A percentile compares a stretch with the other conserved stretches of the same genome.
phyloP scores from a whole-genome alignment of 768 basidiomycete species.

The Suillus spraguei region DNA sequence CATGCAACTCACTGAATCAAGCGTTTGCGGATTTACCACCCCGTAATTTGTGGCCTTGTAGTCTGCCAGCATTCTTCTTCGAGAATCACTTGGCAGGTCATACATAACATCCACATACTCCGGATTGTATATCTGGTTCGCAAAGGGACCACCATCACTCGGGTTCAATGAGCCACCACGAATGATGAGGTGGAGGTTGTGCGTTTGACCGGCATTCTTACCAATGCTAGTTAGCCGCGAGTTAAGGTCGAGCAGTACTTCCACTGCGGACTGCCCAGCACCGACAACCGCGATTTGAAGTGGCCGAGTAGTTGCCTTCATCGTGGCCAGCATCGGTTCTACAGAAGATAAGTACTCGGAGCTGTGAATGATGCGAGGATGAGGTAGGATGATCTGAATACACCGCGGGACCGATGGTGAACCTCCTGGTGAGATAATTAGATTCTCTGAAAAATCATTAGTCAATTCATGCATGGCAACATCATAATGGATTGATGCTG shows the following conservation, averaged over 20 bases:
- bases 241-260: slow-evolving; percentile 48
- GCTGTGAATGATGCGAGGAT: slow-evolving; percentile 46
- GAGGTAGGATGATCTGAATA: slow-evolving; percentile 32
- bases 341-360: slow-evolving; percentile 45
- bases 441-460: slow-evolving; percentile 36
- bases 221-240: slow-evolving; percentile 39
- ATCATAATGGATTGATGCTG: slow-evolving; percentile 20
- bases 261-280: slow-evolving; percentile 50
- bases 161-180: slow-evolving; percentile 52
- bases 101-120: slow-evolving; percentile 44
- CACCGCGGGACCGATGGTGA: slow-evolving; percentile 44
- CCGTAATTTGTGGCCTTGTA: slow-evolving; percentile 56
- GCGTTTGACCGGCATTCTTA: slow-evolving; percentile 25
- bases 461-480: slow-evolving; percentile 4
- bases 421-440: slow-evolving; percentile 55
- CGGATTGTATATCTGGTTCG: slow-evolving; percentile 59
- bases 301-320: slow-evolving; percentile 27
- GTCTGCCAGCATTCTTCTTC: slow-evolving; percentile 42
- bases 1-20: slow-evolving; percentile 39
- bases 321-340: slow-evolving; percentile 33
- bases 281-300: slow-evolving; percentile 49
- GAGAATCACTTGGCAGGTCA: slow-evolving; percentile 37
- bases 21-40: slow-evolving; percentile 50
- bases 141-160: slow-evolving; percentile 54
- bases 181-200: slow-evolving; percentile 52